A percentile compares a stretch with the other conserved stretches of the same genome.
These are phyloP conservation scores for Vigna mungo DNA, from an alignment of 306 rosid genomes.

Conservation along the genomic window DNA sequence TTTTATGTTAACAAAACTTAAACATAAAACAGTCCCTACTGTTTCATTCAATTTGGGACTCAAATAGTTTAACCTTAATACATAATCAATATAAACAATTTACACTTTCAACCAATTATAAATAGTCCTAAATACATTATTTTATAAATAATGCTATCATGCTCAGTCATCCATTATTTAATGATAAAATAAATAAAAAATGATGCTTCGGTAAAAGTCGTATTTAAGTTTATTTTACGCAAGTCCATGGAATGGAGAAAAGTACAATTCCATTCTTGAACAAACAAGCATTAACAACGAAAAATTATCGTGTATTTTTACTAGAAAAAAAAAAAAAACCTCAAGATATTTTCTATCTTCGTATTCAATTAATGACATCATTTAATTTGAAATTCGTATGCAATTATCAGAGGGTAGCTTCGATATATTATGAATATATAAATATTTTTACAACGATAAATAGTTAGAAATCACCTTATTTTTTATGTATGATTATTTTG, in stretches of 20 bases:
- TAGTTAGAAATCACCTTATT: too few relatives aligned
- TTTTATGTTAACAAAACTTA: neutral
- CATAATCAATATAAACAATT: neutral
- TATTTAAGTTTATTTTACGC: neutral
- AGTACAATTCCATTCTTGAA: neutral
- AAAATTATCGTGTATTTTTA: neutral
- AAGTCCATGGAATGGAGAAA: constrained; percentile 1
- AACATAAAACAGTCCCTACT: neutral
- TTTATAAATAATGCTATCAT: too few relatives aligned
- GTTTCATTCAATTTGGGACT: neutral
- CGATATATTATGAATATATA: too few relatives aligned
- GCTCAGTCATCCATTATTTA: too few relatives aligned
- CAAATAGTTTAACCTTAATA: neutral
- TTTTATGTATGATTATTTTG: too few relatives aligned
- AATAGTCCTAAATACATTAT: neutral
- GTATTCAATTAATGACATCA: neutral
- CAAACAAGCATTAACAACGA: neutral
- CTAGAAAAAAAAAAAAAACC: neutral
- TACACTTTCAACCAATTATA: neutral
- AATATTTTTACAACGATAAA: too few relatives aligned
- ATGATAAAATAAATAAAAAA: neutral
- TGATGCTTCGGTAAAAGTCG: neutral
- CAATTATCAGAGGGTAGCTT: neutral
- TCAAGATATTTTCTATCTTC: neutral
- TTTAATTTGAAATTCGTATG: neutral